Evolutionary conservation across 345 rosid species (phyloP).

Genomic region (Pugionium cornutum): DNA sequence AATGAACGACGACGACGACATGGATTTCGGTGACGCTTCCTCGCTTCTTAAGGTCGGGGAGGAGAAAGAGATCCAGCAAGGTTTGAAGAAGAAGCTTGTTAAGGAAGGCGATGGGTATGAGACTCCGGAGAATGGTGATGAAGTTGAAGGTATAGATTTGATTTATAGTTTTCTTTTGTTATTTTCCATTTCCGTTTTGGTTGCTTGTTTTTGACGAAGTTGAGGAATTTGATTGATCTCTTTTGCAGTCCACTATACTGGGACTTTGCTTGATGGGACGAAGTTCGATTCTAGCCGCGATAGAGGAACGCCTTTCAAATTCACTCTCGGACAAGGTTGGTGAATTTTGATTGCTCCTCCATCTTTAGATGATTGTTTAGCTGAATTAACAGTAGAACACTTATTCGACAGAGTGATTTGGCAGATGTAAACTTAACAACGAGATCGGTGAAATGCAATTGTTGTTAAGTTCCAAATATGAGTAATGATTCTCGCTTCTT

Average conservation of each 20-base stretch:
- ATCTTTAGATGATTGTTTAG: background rate
- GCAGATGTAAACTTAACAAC: background rate
- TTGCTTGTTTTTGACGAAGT: background rate
- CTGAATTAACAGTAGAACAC: background rate
- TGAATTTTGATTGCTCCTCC: background rate
- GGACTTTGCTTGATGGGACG: conserved; percentile 89
- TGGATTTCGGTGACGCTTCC: conserved; percentile 48
- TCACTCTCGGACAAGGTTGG: conserved; percentile 92
- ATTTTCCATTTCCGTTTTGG: background rate
- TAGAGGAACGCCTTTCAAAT: conserved; percentile 81
- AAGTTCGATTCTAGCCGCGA: conserved; percentile 92
- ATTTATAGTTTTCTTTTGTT: background rate
- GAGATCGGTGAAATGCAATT: background rate
- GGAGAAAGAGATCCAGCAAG: conserved; percentile 83
- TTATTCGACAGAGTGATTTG: background rate
- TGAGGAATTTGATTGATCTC: conserved; percentile 8
- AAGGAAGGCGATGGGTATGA: conserved; percentile 76
- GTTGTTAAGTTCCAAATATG: background rate
- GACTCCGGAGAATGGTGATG: conserved; percentile 71
- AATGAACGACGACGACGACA: conserved; percentile 51
- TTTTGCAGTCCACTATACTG: conserved; percentile 63
- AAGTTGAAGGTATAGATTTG: conserved; percentile 64
- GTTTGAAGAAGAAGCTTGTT: conserved; percentile 82
- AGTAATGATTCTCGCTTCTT: no score
- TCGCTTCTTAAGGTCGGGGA: conserved; percentile 55